Conservation (phyloP, 1,139 yeast genomes). For the Sugiyamaella sp. region DNA sequence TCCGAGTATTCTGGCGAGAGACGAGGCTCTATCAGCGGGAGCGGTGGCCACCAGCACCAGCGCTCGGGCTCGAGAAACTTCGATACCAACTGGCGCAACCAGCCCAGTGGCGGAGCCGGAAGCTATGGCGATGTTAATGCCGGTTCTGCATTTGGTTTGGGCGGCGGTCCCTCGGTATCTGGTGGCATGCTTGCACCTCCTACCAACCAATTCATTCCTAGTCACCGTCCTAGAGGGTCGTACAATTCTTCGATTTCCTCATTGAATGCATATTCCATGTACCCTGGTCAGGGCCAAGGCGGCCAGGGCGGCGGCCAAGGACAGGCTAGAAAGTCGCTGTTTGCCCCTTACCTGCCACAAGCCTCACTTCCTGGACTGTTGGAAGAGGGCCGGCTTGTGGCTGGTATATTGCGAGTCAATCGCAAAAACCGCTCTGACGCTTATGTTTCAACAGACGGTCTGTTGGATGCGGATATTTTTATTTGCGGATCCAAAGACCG, state of each 20-base stretch:
- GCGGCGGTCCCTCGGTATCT: neutral
- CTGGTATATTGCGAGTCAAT: slow-evolving; percentile 91
- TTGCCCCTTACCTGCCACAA: slow-evolving; percentile 96
- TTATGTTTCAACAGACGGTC: slow-evolving; percentile 93
- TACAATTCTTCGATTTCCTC: slow-evolving; percentile 68
- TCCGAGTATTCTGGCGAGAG: slow-evolving; percentile 19
- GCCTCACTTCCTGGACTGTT: slow-evolving; percentile 87
- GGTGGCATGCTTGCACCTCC: slow-evolving; percentile 38
- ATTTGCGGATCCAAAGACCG: slow-evolving; percentile 99
- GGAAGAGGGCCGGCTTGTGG: slow-evolving; percentile 86
- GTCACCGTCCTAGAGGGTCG: slow-evolving; percentile 76
- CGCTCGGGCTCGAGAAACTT: slow-evolving; percentile 57
- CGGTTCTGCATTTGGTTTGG: slow-evolving; percentile 4
- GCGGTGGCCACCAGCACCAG: slow-evolving; percentile 41
- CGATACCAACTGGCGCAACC: slow-evolving; percentile 47
- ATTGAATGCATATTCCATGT: slow-evolving; percentile 38
- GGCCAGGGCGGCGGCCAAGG: slow-evolving; percentile 27
- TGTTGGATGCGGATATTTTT: slow-evolving; percentile 92
- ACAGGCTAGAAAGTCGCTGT: slow-evolving; percentile 72
- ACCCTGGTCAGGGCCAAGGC: slow-evolving; percentile 31
- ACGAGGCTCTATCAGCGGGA: slow-evolving; percentile 26
- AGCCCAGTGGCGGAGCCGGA: slow-evolving; percentile 26
- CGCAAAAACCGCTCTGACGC: slow-evolving; percentile 97
- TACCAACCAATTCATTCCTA: slow-evolving; percentile 61
- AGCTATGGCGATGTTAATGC: slow-evolving; percentile 8